Percentiles rank a stretch among this genome's conserved stretches.
phyloP scores from a whole-genome alignment of 371 early-diverging fungal genomes.

The Dichotomocladium elegans region DNA sequence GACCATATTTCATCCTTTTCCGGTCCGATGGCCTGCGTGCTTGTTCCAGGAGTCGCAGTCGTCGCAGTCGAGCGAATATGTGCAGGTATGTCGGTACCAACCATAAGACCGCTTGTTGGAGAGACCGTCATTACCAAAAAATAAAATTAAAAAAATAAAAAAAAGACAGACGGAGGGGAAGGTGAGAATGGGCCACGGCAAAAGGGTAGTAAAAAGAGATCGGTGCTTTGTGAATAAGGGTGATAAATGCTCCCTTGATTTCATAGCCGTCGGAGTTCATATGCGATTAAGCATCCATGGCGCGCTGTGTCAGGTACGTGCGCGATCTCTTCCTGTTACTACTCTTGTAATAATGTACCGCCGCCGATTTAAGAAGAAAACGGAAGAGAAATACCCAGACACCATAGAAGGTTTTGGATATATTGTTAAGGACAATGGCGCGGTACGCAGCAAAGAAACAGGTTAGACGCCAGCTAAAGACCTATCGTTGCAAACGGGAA shows the following conservation, averaged over 20 bases:
- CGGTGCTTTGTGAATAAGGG: too few relatives aligned
- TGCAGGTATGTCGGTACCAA: conserved; percentile 3
- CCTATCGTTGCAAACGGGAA: not conserved
- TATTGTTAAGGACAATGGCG: conserved; percentile 31
- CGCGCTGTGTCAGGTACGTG: too few relatives aligned
- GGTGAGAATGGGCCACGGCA: not conserved
- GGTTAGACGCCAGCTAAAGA: conserved; percentile 11
- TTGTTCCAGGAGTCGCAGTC: conserved; percentile 7
- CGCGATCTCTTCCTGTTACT: too few relatives aligned
- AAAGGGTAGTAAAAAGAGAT: too few relatives aligned
- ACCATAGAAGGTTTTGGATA: conserved; percentile 41
- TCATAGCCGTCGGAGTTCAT: too few relatives aligned
- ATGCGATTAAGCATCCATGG: too few relatives aligned
- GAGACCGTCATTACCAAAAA: conserved; percentile 2
- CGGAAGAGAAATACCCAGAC: conserved; percentile 25
- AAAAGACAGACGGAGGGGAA: too few relatives aligned
- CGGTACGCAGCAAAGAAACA: conserved; percentile 22
- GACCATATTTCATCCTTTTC: conserved; percentile 74
- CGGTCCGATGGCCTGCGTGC: conserved; percentile 17
- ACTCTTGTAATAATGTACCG: too few relatives aligned
- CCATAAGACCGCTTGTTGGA: not conserved
- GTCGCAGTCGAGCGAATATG: conserved; percentile 15
- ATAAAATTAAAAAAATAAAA: too few relatives aligned
- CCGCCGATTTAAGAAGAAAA: conserved; percentile 17
- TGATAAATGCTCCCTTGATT: too few relatives aligned